Percentiles rank a stretch among this genome's conserved stretches.
These are phyloP conservation scores for Arabidopsis arenosa DNA, from an alignment of 345 rosid species.

Conservation along the genomic window DNA sequence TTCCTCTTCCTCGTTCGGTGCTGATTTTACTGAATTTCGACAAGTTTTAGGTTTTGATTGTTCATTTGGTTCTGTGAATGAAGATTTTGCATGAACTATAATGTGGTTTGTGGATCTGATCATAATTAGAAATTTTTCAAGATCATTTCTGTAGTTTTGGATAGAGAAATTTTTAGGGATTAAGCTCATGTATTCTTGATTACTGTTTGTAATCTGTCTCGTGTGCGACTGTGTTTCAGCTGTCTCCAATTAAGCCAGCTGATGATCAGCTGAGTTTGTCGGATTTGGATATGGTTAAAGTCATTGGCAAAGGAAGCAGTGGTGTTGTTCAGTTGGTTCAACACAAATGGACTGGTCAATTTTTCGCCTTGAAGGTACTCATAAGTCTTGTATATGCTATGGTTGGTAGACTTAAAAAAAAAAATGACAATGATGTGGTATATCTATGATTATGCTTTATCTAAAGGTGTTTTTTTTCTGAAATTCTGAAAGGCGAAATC, in stretches of 20 bases:
- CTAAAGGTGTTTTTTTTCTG: background rate
- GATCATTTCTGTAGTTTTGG: background rate
- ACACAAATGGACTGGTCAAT: conserved; percentile 92
- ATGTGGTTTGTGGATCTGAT: conserved; percentile 31
- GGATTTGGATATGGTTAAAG: conserved; percentile 76
- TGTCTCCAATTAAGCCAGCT: conserved; percentile 68
- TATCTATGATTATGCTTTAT: background rate
- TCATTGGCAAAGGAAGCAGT: conserved; percentile 92
- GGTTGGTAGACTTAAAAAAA: too few species aligned
- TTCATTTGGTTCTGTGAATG: background rate
- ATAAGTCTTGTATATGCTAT: too few species aligned
- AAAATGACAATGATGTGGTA: too few species aligned
- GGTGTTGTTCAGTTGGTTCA: conserved; percentile 95
- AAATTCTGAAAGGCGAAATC: background rate
- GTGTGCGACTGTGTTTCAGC: conserved; percentile 49
- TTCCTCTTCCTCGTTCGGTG: background rate
- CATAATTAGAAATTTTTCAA: background rate
- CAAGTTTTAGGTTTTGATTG: background rate
- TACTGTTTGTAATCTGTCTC: background rate
- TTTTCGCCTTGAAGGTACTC: conserved; percentile 86
- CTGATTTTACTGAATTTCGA: conserved; percentile 6
- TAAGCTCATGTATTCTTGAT: conserved; percentile 6
- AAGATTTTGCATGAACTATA: background rate
- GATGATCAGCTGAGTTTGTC: conserved; percentile 79
- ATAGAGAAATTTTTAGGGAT: background rate